Conservation (phyloP, 495 filamentous ascomycete species). For the Aspergillus steynii region DNA sequence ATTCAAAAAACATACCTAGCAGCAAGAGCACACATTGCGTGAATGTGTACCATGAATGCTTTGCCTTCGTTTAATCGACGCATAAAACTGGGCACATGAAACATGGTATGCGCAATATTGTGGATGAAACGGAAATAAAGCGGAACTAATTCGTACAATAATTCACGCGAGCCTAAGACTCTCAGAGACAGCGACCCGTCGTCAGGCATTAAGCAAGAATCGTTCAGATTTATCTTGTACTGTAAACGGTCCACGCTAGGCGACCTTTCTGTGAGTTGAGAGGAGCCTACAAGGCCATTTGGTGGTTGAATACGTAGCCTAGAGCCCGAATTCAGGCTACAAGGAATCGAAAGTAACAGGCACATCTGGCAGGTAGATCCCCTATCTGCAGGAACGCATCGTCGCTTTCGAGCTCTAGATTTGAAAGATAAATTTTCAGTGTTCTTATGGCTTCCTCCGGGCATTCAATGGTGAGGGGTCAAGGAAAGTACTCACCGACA, state of each 20-base stretch:
- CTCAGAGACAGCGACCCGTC: neutral
- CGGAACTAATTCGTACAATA: constrained; percentile 17
- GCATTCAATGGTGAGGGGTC: neutral
- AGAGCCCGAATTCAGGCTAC: constrained; percentile 9
- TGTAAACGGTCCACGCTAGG: neutral
- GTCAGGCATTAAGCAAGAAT: neutral
- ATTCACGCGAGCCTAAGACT: constrained; percentile 2
- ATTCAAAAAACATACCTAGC: constrained; percentile 16
- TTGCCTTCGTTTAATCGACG: constrained; percentile 18
- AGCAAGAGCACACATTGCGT: constrained; percentile 27
- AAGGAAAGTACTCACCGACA: constrained; percentile 22
- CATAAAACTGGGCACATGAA: constrained; percentile 25
- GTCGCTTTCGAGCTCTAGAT: constrained; percentile 22
- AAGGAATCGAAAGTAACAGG: constrained; percentile 12
- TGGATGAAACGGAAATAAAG: constrained; percentile 31
- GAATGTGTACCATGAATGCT: constrained; percentile 19
- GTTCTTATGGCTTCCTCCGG: neutral
- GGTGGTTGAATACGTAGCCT: neutral
- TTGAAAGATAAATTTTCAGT: neutral
- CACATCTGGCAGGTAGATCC: constrained; percentile 20
- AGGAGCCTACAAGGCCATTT: neutral
- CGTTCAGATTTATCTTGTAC: neutral
- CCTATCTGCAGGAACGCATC: constrained; percentile 18
- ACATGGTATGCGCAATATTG: constrained; percentile 27
- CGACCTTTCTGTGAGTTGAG: neutral